A percentile compares a stretch with the other conserved stretches of the same genome.
These are phyloP conservation scores for Alnus glutinosa DNA, from an alignment of 306 rosid species.

Conservation along the genomic window DNA sequence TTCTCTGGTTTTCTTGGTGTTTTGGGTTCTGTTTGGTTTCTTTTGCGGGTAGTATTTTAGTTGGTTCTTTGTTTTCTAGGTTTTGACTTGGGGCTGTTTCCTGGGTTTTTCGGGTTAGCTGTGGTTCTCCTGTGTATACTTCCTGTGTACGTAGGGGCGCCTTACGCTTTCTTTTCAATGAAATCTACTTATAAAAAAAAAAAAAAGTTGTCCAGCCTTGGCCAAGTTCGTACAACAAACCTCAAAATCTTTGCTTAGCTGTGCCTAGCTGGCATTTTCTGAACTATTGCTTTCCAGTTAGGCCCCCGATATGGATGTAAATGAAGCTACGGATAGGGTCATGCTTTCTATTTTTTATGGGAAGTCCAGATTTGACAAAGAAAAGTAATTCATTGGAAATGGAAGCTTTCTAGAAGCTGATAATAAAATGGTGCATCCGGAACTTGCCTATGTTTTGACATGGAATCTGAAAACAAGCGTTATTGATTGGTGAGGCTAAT, in stretches of 20 bases:
- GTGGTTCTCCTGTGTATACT: no score
- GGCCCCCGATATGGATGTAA: neutral
- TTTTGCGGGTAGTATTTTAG: no score
- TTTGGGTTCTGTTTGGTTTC: no score
- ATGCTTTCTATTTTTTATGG: neutral
- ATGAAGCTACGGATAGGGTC: neutral
- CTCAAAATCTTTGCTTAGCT: neutral
- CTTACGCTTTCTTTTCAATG: no score
- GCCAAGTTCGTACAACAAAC: neutral
- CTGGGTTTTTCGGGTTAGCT: no score
- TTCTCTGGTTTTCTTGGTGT: no score
- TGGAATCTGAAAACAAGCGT: neutral
- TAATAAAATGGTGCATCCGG: neutral
- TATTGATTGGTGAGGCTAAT: neutral
- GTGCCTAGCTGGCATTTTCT: neutral
- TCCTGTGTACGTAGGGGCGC: no score
- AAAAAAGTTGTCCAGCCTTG: neutral
- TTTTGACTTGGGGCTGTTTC: no score
- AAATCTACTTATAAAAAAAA: no score
- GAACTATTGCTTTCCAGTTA: neutral
- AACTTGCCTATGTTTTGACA: slow-evolving; percentile 8
- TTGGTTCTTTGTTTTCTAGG: no score
- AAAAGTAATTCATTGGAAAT: neutral
- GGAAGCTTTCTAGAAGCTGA: neutral
- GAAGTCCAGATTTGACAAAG: neutral